A percentile compares a stretch with the other conserved stretches of the same genome.
phyloP scores from a whole-genome alignment of 1,284 basidiomycete genomes.

The Sporisorium exsertum region DNA sequence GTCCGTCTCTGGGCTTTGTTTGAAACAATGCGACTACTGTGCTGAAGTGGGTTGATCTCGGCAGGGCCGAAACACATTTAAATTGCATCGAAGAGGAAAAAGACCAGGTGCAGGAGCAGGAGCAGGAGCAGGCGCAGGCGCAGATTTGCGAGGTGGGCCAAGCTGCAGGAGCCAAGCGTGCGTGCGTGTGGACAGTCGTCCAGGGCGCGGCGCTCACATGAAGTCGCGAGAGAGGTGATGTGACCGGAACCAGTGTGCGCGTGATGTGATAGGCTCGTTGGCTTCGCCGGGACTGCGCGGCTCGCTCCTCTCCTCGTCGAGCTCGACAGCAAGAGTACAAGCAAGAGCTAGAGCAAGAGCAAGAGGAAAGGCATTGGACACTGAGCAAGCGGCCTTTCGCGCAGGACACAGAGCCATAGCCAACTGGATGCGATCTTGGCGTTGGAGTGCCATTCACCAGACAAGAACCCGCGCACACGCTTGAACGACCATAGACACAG shows the following conservation, averaged over 20 bases:
- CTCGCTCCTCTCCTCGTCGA: not conserved
- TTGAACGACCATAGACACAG: not conserved
- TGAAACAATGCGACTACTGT: not conserved
- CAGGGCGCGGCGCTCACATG: constrained; percentile 5
- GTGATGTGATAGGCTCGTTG: constrained; percentile 31
- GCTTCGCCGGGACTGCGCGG: constrained; percentile 18
- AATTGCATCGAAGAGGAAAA: not conserved
- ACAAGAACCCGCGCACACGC: too few species aligned
- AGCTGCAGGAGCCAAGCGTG: constrained; percentile 11
- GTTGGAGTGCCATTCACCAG: too few species aligned
- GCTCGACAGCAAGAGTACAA: not conserved
- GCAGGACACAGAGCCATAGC: not conserved
- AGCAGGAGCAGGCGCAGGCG: not conserved
- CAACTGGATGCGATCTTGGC: not conserved
- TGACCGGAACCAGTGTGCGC: constrained; percentile 1
- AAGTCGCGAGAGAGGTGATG: constrained; percentile 2
- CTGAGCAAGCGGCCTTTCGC: not conserved
- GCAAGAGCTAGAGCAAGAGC: too few species aligned
- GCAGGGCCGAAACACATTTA: constrained; percentile 9
- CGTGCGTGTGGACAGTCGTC: not conserved
- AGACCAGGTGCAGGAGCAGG: not conserved
- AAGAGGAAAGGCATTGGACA: not conserved
- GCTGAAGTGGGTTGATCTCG: constrained; percentile 26
- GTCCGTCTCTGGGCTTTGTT: not conserved
- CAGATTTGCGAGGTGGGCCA: not conserved